Evolutionary conservation across 495 filamentous ascomycete genomes (phyloP), one percentile per base, ranked within the genome.

Genomic region (Cudoniella acicularis): DNA sequence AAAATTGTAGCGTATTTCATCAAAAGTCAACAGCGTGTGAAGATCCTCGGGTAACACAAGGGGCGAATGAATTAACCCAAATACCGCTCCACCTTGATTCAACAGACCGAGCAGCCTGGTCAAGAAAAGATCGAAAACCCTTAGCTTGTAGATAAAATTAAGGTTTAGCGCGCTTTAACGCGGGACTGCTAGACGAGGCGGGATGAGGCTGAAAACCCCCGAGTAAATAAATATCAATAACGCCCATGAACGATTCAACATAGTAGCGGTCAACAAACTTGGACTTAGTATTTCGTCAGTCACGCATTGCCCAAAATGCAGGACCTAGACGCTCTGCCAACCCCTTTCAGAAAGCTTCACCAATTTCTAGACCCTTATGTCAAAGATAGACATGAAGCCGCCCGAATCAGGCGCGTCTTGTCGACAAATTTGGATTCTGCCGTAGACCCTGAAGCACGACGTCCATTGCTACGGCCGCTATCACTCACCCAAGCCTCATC

Each of bases 361-460:
- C 46, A 25, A 9, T 59, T 54, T 59, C 56, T 68, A 23, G n/a
- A 55, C 17, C 57, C 63, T n/a, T 79, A 74, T 52, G 63, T 77
- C 43, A 73, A 69, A 42, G 66, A 65, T 22, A 69, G 78, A 10
- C 73, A 79, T 46, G 75, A 81, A 50, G 72, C 63, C 6, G 63
- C 68, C 3, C 68, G 70, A 18, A 75, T 79, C 18, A 57, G 78
- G 50, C 72, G 72, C 36, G 64, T 78, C 11, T 52, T 79, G 18
- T 69, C 74, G 16, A 57, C 68, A 10, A 71, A 75, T 53, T 69
- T 79, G 10, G 64, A 67, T 17, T 68, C 71, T 22, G 69, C 68
- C 36, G 40, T 75, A 42, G 50, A 52, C 54, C 45, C 23, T 54
- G 40, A 61, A 49, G 54, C 53, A 24, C 50, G 49, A 36, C 21